phyloP scores from a whole-genome alignment of 441 rosid species.

The Adansonia grandidieri region DNA sequence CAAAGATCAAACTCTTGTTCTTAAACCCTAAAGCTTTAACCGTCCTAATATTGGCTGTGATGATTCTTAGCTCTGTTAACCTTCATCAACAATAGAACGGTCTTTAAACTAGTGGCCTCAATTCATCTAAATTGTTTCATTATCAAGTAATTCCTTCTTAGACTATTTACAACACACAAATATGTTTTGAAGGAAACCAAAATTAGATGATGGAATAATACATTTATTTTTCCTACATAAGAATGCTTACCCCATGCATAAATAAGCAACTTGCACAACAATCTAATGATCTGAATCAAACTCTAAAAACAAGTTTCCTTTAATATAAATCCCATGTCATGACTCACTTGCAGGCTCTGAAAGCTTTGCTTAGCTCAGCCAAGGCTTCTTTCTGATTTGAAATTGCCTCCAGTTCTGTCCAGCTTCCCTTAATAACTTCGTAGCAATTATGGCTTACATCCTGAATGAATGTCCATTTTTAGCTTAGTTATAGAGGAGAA shows the following conservation, averaged over 20 bases:
- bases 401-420: constrained; percentile 62
- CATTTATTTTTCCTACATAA: background rate
- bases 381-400: constrained; percentile 54
- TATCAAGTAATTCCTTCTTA: background rate
- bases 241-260: background rate
- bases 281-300: background rate
- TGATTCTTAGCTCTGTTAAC: background rate
- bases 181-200: background rate
- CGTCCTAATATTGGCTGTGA: background rate
- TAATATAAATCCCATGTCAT: constrained; percentile 15
- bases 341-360: constrained; percentile 69
- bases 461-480: constrained; percentile 35
- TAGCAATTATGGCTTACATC: constrained; percentile 70
- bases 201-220: background rate
- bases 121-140: background rate
- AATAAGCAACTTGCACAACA: constrained; percentile 12
- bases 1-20: background rate
- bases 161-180: background rate
- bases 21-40: background rate
- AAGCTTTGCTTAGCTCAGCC: constrained; percentile 56
- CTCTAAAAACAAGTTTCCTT: constrained; percentile 10
- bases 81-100: background rate
- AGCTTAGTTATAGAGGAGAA: constrained; percentile 17
- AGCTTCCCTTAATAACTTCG: constrained; percentile 67
- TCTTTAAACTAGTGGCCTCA: background rate